These are phyloP conservation scores for Pogostemon cablin DNA, from an alignment of 257 asterid genomes.

Conservation along the genomic window DNA sequence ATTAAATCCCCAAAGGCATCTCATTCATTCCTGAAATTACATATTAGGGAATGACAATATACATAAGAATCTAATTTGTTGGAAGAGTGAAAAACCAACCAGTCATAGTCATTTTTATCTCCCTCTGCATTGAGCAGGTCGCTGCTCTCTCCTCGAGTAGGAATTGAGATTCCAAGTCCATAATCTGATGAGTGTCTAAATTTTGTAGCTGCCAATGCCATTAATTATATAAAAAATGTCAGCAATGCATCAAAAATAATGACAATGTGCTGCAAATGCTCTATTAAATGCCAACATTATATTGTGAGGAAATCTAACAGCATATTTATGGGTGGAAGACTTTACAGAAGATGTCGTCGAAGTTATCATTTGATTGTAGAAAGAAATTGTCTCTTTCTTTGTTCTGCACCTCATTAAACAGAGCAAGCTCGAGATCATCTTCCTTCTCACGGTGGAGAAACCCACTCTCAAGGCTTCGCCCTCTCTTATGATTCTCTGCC, in stretches of 20 bases:
- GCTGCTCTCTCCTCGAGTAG: conserved; percentile 86
- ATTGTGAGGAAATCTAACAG: conserved; percentile 32
- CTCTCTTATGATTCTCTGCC: conserved; percentile 80
- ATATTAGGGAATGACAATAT: neutral
- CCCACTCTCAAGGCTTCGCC: conserved; percentile 85
- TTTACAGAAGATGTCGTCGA: conserved; percentile 81
- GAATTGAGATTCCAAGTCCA: conserved; percentile 76
- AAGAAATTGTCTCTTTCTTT: conserved; percentile 76
- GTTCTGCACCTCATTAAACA: conserved; percentile 87
- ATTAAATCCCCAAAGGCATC: no score
- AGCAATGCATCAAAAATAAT: conserved; percentile 38
- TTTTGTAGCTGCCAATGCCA: conserved; percentile 55
- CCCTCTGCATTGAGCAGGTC: conserved; percentile 85
- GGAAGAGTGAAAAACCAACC: conserved; percentile 52
- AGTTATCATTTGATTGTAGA: conserved; percentile 81
- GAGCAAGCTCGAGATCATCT: conserved; percentile 70
- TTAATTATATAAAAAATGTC: neutral
- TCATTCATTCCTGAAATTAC: no score
- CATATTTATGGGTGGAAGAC: conserved; percentile 33
- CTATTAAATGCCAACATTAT: conserved; percentile 27
- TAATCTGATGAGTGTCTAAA: conserved; percentile 61
- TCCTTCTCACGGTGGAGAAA: conserved; percentile 60
- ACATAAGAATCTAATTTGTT: conserved; percentile 26
- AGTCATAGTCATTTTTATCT: conserved; percentile 92
- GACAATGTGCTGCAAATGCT: conserved; percentile 38